These are phyloP conservation scores for Schizochytrium sp. DNA, from an alignment of 108 stramenopile genomes.

Conservation along the genomic window DNA sequence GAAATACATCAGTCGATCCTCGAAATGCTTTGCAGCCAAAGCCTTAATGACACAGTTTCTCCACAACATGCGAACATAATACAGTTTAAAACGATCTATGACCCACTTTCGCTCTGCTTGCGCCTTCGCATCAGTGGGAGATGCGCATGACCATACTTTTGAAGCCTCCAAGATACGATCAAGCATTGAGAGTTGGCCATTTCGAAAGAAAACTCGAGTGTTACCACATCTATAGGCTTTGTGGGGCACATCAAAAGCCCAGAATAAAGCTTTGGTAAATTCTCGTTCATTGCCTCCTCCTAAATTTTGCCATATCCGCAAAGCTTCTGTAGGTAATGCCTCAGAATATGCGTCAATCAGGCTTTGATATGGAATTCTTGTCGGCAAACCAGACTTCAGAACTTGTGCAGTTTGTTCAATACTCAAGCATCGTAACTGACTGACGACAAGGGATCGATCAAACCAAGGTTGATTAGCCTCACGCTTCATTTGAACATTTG, in stretches of 20 bases:
- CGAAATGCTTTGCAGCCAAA: conserved; percentile 13
- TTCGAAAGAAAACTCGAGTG: conserved; percentile 41
- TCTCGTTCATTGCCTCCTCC: conserved; percentile 44
- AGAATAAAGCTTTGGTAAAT: conserved; percentile 50
- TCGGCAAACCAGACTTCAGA: conserved; percentile 39
- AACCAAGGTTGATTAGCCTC: conserved; percentile 54
- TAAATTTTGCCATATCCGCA: conserved; percentile 20
- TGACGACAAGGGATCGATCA: conserved; percentile 53
- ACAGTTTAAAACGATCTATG: conserved; percentile 35
- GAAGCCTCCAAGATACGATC: conserved; percentile 58
- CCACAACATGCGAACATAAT: conserved; percentile 45
- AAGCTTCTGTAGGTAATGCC: conserved; percentile 7
- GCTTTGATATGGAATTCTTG: neutral
- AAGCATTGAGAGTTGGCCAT: conserved; percentile 35
- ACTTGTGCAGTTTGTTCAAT: conserved; percentile 46
- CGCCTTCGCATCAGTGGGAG: neutral
- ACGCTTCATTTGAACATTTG: conserved; percentile 56
- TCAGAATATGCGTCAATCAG: conserved; percentile 46
- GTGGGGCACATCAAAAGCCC: conserved; percentile 51
- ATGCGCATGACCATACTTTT: conserved; percentile 13
- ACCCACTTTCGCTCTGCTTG: conserved; percentile 55
- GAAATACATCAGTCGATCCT: neutral
- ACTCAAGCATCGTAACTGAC: conserved; percentile 63
- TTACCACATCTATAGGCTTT: conserved; percentile 50
- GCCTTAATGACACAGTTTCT: conserved; percentile 49